Percentiles rank a stretch among this genome's conserved stretches.
Conservation (phyloP, 148 eudicot species). For the Polygonum maritimum region DNA sequence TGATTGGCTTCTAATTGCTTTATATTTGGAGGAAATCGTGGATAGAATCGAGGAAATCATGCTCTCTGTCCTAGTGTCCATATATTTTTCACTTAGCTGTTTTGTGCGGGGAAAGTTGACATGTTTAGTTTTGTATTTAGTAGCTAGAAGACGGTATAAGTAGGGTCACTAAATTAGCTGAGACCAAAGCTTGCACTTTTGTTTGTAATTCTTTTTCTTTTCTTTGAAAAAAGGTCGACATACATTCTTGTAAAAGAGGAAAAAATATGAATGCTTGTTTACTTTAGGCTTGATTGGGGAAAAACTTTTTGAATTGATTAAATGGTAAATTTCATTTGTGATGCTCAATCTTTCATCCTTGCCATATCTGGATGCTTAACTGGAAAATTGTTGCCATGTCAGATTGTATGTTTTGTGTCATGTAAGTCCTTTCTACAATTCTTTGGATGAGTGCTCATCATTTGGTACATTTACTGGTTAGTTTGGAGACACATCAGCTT, state of each 20-base stretch:
- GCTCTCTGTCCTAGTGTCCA: background rate
- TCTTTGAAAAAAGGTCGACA: background rate
- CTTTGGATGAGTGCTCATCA: background rate
- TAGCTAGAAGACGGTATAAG: background rate
- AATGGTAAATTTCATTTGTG: background rate
- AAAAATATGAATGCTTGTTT: background rate
- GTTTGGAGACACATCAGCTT: background rate
- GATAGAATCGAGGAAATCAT: background rate
- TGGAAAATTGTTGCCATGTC: background rate
- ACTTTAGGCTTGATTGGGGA: slow-evolving; percentile 1
- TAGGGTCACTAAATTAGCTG: background rate
- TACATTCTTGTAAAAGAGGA: background rate
- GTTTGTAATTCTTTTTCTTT: background rate
- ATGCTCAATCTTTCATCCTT: background rate
- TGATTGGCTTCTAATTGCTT: background rate
- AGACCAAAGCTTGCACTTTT: background rate
- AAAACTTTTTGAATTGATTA: background rate
- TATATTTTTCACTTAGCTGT: background rate
- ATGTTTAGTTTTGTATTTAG: background rate
- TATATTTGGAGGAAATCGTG: background rate
- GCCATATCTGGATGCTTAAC: background rate
- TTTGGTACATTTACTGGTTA: background rate
- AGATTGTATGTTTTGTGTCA: background rate
- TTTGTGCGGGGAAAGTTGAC: background rate
- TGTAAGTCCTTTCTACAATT: background rate